These are phyloP conservation scores for Chenopodium berlandieri DNA, from an alignment of 148 eudicot species.

Conservation along the genomic window DNA sequence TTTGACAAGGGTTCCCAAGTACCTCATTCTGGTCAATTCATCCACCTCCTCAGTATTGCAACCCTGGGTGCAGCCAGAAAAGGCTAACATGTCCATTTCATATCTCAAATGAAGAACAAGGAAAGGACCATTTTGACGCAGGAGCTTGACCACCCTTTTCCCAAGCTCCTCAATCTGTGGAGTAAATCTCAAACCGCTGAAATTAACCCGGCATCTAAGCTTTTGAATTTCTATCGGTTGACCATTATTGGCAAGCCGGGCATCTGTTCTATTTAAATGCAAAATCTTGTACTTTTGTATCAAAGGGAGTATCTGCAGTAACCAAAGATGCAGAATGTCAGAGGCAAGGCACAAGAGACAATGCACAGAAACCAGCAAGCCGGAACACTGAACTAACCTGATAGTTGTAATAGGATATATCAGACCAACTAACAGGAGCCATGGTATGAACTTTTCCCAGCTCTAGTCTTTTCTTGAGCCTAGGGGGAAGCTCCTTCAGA, in stretches of 20 bases:
- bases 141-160: constrained; percentile 57
- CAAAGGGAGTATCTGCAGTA: constrained; percentile 76
- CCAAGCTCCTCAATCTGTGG: constrained; percentile 90
- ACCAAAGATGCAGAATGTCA: constrained; percentile 7
- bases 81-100: constrained; percentile 97
- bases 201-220: constrained; percentile 85
- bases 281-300: constrained; percentile 74
- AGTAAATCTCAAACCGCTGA: constrained; percentile 67
- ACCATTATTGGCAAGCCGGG: constrained; percentile 86
- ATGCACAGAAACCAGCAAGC: background rate
- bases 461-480: constrained; percentile 76
- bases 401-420: constrained; percentile 73
- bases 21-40: constrained; percentile 94
- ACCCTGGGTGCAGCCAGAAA: constrained; percentile 92
- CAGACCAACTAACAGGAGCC: constrained; percentile 96
- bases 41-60: constrained; percentile 79
- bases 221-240: constrained; percentile 73
- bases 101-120: constrained; percentile 91
- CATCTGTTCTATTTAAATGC: constrained; percentile 87
- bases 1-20: background rate
- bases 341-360: background rate
- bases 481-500: constrained; percentile 79
- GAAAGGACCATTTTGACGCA: constrained; percentile 77
- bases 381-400: constrained; percentile 44
- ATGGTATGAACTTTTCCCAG: constrained; percentile 59